phyloP scores from a whole-genome alignment of 1,284 basidiomycete genomes.

The Pseudozyma sp. region DNA sequence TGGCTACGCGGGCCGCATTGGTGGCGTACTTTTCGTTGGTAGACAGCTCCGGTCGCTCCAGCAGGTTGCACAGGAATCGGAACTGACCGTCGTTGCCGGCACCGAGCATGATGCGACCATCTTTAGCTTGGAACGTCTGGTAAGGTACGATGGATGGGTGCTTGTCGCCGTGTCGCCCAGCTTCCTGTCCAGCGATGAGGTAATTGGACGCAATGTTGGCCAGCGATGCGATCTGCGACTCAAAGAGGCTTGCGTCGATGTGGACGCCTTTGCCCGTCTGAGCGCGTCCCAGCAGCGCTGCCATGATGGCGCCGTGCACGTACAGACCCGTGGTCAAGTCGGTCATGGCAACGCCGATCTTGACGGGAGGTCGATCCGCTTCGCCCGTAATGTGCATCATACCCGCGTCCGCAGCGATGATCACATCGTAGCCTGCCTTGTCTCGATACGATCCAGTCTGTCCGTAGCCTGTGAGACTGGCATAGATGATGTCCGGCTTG shows the following conservation, averaged over 20 bases:
- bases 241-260: constrained; percentile 83
- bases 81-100: constrained; percentile 91
- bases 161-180: constrained; percentile 86
- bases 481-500: constrained; percentile 86
- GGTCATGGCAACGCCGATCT: constrained; percentile 81
- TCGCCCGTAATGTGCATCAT: constrained; percentile 78
- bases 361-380: constrained; percentile 84
- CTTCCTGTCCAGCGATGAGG: constrained; percentile 86
- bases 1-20: constrained; percentile 81
- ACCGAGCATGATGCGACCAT: constrained; percentile 73
- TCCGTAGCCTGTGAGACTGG: constrained; percentile 92
- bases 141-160: constrained; percentile 73
- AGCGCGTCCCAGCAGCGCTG: constrained; percentile 82
- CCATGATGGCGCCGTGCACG: constrained; percentile 91
- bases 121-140: constrained; percentile 53
- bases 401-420: constrained; percentile 64
- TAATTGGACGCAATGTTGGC: constrained; percentile 95
- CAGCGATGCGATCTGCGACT: constrained; percentile 82
- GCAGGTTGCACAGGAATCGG: constrained; percentile 48
- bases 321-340: constrained; percentile 94
- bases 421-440: constrained; percentile 72
- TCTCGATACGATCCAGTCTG: constrained; percentile 88
- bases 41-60: constrained; percentile 39
- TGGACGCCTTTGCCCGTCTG: constrained; percentile 88
- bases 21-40: constrained; percentile 35